phyloP scores from a whole-genome alignment of 129 eudicot species.

The Scalesia atractyloides region DNA sequence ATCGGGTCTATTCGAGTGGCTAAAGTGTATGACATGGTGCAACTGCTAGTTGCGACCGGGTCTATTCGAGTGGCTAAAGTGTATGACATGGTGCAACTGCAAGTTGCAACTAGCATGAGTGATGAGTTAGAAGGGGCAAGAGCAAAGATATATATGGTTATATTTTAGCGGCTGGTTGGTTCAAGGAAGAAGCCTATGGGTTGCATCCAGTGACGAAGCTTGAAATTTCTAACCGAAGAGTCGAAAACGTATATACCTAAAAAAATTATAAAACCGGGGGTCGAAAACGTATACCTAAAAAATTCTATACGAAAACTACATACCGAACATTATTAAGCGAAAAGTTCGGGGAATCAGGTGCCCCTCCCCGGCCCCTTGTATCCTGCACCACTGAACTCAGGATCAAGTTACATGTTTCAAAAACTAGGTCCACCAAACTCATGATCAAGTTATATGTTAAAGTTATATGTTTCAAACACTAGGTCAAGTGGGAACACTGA shows the following conservation, averaged over 20 bases:
- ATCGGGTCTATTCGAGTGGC: conserved; percentile 25
- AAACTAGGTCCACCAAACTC: too few species aligned
- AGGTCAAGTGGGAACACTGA: conserved; percentile 14
- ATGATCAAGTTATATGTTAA: not conserved
- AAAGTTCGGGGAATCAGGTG: too few species aligned
- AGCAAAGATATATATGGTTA: not conserved
- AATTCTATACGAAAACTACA: too few species aligned
- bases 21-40: conserved; percentile 3
- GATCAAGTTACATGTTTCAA: too few species aligned
- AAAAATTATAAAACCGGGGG: too few species aligned
- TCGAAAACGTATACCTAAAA: too few species aligned
- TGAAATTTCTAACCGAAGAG: too few species aligned
- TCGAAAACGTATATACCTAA: too few species aligned
- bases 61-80: conserved; percentile 21
- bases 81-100: conserved; percentile 14
- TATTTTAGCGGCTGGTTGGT: conserved; percentile 4
- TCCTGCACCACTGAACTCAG: too few species aligned
- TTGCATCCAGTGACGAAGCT: too few species aligned
- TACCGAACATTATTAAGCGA: too few species aligned
- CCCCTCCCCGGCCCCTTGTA: too few species aligned
- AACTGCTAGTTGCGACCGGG: conserved; percentile 29
- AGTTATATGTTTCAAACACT: not conserved
- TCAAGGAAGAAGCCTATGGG: conserved; percentile 16
- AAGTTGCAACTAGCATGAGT: conserved; percentile 17
- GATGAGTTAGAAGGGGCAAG: conserved; percentile 1